phyloP scores from a whole-genome alignment of 768 basidiomycete species.

The Psilocybe tampanensis region DNA sequence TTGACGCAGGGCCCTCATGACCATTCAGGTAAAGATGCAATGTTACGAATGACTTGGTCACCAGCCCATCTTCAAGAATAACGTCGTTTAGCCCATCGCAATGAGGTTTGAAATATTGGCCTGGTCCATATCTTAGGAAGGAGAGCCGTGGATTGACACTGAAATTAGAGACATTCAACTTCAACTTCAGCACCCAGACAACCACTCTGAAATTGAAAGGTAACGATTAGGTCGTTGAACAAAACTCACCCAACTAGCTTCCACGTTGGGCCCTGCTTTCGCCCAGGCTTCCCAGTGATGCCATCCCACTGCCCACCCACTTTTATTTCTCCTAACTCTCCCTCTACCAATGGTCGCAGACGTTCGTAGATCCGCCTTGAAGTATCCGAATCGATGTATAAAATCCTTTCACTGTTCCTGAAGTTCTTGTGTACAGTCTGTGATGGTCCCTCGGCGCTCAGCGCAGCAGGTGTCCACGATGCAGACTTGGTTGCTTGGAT shows the following conservation, averaged over 20 bases:
- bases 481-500: constrained; percentile 27
- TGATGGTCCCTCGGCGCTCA: constrained; percentile 24
- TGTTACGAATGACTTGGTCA: constrained; percentile 42
- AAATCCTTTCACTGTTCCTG: constrained; percentile 38
- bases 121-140: constrained; percentile 45
- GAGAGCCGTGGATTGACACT: constrained; percentile 42
- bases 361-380: constrained; percentile 33
- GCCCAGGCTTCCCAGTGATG: constrained; percentile 31
- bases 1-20: constrained; percentile 7
- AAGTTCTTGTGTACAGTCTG: constrained; percentile 32
- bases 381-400: constrained; percentile 29
- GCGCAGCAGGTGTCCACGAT: constrained; percentile 35
- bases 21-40: constrained; percentile 45
- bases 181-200: neutral
- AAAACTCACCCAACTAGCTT: constrained; percentile 33
- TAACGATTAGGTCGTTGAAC: too few relatives aligned
- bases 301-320: constrained; percentile 32
- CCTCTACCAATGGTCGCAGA: constrained; percentile 33
- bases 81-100: constrained; percentile 38
- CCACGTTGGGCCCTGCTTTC: constrained; percentile 34
- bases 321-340: constrained; percentile 29
- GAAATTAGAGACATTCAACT: neutral
- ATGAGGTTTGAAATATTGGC: constrained; percentile 43
- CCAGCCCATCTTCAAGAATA: constrained; percentile 18
- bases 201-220: neutral